phyloP scores from a whole-genome alignment of 2,329 filamentous ascomycete genomes.

The Microdochium paspali region DNA sequence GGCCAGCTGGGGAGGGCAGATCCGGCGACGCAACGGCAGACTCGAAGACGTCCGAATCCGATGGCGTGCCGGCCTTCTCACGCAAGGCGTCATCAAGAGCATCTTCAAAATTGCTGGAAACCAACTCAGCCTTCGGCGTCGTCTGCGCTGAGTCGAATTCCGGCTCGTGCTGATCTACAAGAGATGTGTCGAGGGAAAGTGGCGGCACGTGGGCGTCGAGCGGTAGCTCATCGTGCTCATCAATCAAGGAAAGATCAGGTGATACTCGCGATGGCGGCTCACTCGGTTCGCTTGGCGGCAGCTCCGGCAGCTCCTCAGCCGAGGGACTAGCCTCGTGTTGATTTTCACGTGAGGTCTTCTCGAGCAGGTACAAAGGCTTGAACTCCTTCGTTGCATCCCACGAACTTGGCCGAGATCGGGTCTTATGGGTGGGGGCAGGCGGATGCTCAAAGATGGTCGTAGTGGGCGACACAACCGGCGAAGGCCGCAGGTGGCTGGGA shows the following conservation, averaged over 20 bases:
- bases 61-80: conserved; percentile 29
- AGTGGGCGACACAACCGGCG: conserved; percentile 23
- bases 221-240: conserved; percentile 17
- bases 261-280: conserved; percentile 21
- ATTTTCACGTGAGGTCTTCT: conserved; percentile 40
- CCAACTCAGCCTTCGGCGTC: conserved; percentile 3
- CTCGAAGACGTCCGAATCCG: conserved; percentile 3
- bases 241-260: conserved; percentile 14
- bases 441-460: conserved; percentile 21
- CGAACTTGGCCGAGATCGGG: conserved; percentile 41
- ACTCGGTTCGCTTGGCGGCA: conserved; percentile 31
- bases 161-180: not conserved
- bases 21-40: conserved; percentile 4
- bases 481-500: conserved; percentile 27
- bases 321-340: conserved; percentile 15
- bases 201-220: conserved; percentile 8
- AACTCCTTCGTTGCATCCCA: conserved; percentile 62
- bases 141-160: conserved; percentile 1
- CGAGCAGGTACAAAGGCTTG: conserved; percentile 74
- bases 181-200: not conserved
- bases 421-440: conserved; percentile 22
- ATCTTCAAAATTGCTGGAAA: conserved; percentile 2
- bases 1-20: conserved; percentile 3
- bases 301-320: conserved; percentile 36
- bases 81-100: conserved; percentile 4